phyloP scores from a whole-genome alignment of 306 rosid species.

The Quercus cerris region DNA sequence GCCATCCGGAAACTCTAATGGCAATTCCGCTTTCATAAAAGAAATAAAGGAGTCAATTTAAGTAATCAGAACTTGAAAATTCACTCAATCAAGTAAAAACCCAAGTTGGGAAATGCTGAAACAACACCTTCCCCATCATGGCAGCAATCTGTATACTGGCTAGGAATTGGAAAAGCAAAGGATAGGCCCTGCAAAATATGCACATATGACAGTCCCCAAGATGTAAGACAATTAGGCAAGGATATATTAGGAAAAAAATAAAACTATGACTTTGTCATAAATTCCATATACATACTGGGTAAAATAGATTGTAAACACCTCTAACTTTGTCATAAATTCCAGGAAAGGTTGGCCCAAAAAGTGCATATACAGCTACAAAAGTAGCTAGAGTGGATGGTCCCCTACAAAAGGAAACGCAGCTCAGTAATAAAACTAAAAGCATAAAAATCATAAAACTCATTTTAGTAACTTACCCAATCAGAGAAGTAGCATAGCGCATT shows the following conservation, averaged over 20 bases:
- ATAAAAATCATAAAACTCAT: slow-evolving; percentile 2
- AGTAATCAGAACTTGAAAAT: slow-evolving; percentile 22
- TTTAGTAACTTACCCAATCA: slow-evolving; percentile 71
- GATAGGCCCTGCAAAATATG: slow-evolving; percentile 74
- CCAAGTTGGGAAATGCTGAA: slow-evolving; percentile 11
- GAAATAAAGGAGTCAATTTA: slow-evolving; percentile 16
- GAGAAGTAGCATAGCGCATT: slow-evolving; percentile 88
- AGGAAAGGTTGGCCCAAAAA: slow-evolving; percentile 95
- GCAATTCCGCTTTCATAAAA: slow-evolving; percentile 63
- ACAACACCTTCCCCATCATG: slow-evolving; percentile 82
- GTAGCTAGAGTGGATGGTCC: slow-evolving; percentile 89
- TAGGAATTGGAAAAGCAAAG: slow-evolving; percentile 96
- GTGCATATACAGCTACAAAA: slow-evolving; percentile 91
- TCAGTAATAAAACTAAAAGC: slow-evolving; percentile 1
- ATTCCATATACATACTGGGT: slow-evolving; percentile 67
- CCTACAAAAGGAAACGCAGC: slow-evolving; percentile 37
- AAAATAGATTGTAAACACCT: slow-evolving; percentile 88
- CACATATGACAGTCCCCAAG: slow-evolving; percentile 13
- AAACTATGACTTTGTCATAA: not conserved
- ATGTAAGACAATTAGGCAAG: not conserved
- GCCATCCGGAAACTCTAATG: slow-evolving; percentile 98
- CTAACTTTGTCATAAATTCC: slow-evolving; percentile 82
- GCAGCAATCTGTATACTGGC: slow-evolving; percentile 83
- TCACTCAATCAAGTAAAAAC: not conserved
- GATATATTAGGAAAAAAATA: not conserved